Evolutionary conservation across 192 early-diverging fungal genomes (phyloP).

Genomic region (Bifiguratus adelaidae): DNA sequence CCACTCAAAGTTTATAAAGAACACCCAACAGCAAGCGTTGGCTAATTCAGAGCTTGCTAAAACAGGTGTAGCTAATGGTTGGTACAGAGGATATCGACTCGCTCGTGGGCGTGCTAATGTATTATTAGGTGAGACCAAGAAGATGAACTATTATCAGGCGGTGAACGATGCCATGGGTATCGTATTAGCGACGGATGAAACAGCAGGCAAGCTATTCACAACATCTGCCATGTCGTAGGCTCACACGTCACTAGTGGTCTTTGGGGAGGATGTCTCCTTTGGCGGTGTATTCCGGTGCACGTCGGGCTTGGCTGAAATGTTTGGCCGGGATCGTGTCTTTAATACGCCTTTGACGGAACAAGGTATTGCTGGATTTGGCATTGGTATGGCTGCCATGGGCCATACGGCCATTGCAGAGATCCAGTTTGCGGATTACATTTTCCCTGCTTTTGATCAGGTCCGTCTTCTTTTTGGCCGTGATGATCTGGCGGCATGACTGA

Average conservation of each 20-base stretch:
- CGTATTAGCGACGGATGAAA: slow-evolving; percentile 80
- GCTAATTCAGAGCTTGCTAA: slow-evolving; percentile 55
- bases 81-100: slow-evolving; percentile 2
- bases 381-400: slow-evolving; percentile 90
- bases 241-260: slow-evolving; percentile 49
- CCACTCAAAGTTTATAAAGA: slow-evolving; percentile 67
- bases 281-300: slow-evolving; percentile 97
- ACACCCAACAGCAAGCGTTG: slow-evolving; percentile 60
- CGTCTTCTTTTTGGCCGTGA: background rate
- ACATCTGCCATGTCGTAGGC: background rate
- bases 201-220: slow-evolving; percentile 54
- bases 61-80: slow-evolving; percentile 45
- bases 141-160: slow-evolving; percentile 90
- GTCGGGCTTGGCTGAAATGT: slow-evolving; percentile 81
- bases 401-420: slow-evolving; percentile 97
- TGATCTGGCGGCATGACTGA: background rate
- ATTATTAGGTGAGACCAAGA: slow-evolving; percentile 55
- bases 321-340: slow-evolving; percentile 87
- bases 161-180: slow-evolving; percentile 92
- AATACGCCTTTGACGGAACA: slow-evolving; percentile 96
- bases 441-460: slow-evolving; percentile 96
- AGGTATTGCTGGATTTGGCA: slow-evolving; percentile 89
- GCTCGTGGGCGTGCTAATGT: background rate
- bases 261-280: slow-evolving; percentile 97
- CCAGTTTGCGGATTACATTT: slow-evolving; percentile 98